Evolutionary conservation across 371 early-diverging fungal genomes (phyloP).

Genomic region (Saksenaea oblongispora): DNA sequence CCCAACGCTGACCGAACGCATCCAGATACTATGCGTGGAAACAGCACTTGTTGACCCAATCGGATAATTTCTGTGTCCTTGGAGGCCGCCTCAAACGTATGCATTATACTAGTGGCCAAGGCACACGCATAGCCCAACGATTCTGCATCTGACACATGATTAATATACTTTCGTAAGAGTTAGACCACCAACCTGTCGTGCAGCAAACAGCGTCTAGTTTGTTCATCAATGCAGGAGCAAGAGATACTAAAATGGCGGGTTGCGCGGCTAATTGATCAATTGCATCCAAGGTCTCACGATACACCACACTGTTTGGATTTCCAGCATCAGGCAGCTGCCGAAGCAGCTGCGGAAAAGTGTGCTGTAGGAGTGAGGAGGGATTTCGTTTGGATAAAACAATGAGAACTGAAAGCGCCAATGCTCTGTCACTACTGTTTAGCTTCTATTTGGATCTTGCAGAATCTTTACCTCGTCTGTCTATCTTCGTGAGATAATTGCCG

Average conservation of each 20-base stretch:
- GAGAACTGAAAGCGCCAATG: neutral
- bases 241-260: neutral
- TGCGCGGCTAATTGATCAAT: neutral
- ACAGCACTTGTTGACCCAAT: conserved; percentile 11
- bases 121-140: conserved; percentile 14
- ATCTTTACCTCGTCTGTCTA: conserved; percentile 8
- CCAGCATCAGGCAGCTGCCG: neutral
- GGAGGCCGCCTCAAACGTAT: conserved; percentile 12
- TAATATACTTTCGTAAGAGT: neutral
- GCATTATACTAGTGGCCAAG: conserved; percentile 14
- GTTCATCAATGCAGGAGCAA: neutral
- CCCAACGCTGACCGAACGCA: conserved; percentile 2
- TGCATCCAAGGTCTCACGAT: neutral
- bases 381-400: conserved; percentile 1
- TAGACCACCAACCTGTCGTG: neutral
- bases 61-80: conserved; percentile 16
- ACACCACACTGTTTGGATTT: neutral
- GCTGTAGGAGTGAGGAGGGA: conserved; percentile 1
- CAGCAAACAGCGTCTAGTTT: neutral
- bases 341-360: conserved; percentile 4
- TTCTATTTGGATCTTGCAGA: neutral
- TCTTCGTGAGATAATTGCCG: conserved; percentile 16
- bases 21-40: conserved; percentile 4
- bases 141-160: neutral
- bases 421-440: neutral